phyloP scores from a whole-genome alignment of 306 rosid genomes.

The Oxytropis ochrocephala region DNA sequence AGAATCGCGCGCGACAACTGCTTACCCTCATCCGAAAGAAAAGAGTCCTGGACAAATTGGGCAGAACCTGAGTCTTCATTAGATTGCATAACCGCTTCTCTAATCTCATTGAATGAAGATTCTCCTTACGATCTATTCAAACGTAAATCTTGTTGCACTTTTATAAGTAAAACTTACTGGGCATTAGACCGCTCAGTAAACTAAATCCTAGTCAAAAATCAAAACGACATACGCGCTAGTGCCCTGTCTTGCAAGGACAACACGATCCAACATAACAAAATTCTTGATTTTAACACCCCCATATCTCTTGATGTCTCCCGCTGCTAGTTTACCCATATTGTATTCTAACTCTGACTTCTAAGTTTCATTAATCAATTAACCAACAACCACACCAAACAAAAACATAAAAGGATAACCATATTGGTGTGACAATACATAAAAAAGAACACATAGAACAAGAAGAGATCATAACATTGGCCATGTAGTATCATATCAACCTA shows the following conservation, averaged over 20 bases:
- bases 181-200: too few relatives aligned
- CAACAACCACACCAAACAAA: background rate
- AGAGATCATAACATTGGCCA: background rate
- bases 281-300: background rate
- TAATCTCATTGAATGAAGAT: too few relatives aligned
- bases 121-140: too few relatives aligned
- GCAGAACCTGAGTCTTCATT: too few relatives aligned
- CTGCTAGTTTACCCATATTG: background rate
- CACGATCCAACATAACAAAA: background rate
- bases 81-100: too few relatives aligned
- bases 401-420: background rate
- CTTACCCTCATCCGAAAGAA: too few relatives aligned
- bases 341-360: conserved; percentile 6
- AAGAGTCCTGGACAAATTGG: too few relatives aligned
- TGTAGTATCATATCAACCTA: background rate
- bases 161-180: too few relatives aligned
- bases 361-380: conserved; percentile 11
- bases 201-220: too few relatives aligned
- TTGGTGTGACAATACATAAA: conserved; percentile 35
- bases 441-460: background rate
- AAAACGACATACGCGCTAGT: too few relatives aligned
- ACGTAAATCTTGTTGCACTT: too few relatives aligned
- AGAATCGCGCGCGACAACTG: too few relatives aligned
- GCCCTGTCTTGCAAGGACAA: background rate
- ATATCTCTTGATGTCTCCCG: background rate